These are phyloP conservation scores for Agroathelia rolfsii DNA, from an alignment of 1,284 basidiomycete genomes.

Conservation along the genomic window DNA sequence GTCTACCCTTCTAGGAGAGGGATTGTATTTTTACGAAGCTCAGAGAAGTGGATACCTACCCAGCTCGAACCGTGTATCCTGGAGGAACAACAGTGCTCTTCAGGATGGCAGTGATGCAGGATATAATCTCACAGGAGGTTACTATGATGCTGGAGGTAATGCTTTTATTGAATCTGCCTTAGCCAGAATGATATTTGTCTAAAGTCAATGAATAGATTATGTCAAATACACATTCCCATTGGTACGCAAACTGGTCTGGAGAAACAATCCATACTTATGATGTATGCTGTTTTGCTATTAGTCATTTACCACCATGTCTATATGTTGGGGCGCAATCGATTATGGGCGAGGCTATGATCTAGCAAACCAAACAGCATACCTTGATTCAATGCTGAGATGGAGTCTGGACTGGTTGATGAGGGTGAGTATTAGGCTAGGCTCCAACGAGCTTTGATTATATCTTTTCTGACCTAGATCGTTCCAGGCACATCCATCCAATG, in stretches of 20 bases:
- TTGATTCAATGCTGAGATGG: conserved; percentile 83
- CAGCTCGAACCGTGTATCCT: conserved; percentile 62
- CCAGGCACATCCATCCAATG: conserved; percentile 72
- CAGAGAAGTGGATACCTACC: conserved; percentile 77
- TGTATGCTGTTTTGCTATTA: conserved; percentile 17
- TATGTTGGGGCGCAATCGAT: conserved; percentile 82
- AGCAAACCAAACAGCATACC: conserved; percentile 79
- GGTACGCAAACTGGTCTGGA: conserved; percentile 25
- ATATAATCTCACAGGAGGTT: conserved; percentile 78
- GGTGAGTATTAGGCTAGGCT: conserved; percentile 27
- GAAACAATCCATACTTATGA: background rate
- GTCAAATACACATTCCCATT: conserved; percentile 81
- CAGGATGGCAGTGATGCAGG: conserved; percentile 70
- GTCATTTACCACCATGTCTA: conserved; percentile 72
- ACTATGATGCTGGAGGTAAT: conserved; percentile 82
- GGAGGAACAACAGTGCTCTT: conserved; percentile 77
- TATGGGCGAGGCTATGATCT: conserved; percentile 78
- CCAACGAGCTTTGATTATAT: conserved; percentile 1
- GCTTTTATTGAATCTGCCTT: conserved; percentile 1
- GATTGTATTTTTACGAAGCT: conserved; percentile 86
- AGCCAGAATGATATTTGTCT: background rate
- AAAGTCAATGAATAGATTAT: conserved; percentile 46
- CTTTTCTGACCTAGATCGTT: conserved; percentile 7
- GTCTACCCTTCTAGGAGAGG: conserved; percentile 69
- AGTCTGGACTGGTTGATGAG: conserved; percentile 88